Percentiles rank a stretch among this genome's conserved stretches.
Evolutionary conservation across 2,329 filamentous ascomycete genomes (phyloP).

Genomic region (Stemphylium vesicarium): DNA sequence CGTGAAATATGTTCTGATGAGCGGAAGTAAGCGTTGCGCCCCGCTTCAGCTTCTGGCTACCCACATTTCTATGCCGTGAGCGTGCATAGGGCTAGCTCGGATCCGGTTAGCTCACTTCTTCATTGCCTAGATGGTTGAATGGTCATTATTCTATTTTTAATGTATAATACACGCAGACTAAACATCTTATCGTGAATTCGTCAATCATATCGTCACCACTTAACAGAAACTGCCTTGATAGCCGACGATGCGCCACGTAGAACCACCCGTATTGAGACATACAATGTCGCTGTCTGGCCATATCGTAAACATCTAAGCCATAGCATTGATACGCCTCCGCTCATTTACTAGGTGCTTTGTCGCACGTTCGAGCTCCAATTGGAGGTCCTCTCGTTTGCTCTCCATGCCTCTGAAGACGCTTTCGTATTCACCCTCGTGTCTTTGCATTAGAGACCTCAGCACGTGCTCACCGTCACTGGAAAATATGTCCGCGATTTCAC

Average conservation of each 20-base stretch:
- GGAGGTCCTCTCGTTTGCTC: constrained; percentile 30
- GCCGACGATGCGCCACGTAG: background rate
- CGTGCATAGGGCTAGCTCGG: background rate
- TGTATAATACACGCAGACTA: background rate
- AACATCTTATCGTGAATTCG: background rate
- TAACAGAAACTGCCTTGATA: background rate
- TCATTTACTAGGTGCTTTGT: constrained; percentile 15
- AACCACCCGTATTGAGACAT: background rate
- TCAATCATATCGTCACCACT: background rate
- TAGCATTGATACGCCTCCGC: constrained; percentile 7
- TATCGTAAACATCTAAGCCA: background rate
- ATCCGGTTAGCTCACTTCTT: background rate
- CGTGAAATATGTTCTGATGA: background rate
- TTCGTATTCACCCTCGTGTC: constrained; percentile 49
- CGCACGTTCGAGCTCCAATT: constrained; percentile 22
- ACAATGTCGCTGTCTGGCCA: background rate
- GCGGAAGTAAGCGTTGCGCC: background rate
- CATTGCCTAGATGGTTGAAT: too few species aligned
- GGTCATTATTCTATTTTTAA: background rate
- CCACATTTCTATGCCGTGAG: background rate
- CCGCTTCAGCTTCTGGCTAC: background rate
- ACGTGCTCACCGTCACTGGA: constrained; percentile 52
- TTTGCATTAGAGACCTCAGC: constrained; percentile 51
- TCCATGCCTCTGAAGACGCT: constrained; percentile 28
- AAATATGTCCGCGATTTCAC: constrained; percentile 54